Conservation (phyloP, 371 early-diverging fungal genomes). For the Coemansia sp. region DNA sequence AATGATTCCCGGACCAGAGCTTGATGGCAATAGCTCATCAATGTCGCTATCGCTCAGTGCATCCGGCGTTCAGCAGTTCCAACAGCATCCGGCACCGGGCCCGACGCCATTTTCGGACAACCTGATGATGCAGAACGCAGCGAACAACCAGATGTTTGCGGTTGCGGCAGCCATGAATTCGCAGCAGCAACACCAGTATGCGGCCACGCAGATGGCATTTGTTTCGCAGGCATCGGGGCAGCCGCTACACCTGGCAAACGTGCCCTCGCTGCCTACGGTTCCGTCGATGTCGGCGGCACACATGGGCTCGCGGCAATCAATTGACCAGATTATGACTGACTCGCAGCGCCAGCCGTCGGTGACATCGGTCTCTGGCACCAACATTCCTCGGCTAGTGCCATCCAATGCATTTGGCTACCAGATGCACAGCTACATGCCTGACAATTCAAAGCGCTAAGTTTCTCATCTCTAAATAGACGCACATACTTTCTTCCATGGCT, state of each 20-base stretch:
- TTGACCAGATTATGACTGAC: conserved; percentile 16
- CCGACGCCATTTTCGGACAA: not conserved
- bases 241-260: not conserved
- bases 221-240: conserved; percentile 12
- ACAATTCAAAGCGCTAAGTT: conserved; percentile 5
- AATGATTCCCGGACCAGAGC: not conserved
- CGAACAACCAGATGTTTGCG: conserved; percentile 7
- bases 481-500: not conserved
- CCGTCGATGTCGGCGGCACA: not conserved
- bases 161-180: not conserved
- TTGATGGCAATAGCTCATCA: not conserved
- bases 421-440: not conserved
- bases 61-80: not conserved
- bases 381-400: not conserved
- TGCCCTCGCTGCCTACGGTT: conserved; percentile 12
- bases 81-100: conserved; percentile 1
- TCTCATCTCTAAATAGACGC: not conserved
- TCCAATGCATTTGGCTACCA: conserved; percentile 8
- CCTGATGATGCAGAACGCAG: not conserved
- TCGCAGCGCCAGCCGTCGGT: not conserved
- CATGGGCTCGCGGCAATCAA: conserved; percentile 1
- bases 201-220: conserved; percentile 13
- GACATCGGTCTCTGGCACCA: not conserved
- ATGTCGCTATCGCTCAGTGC: not conserved
- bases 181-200: conserved; percentile 12